Percentiles rank a stretch among this genome's conserved stretches.
Conservation (phyloP, 805 yeast genomes). For the Lachancea quebecensis region DNA sequence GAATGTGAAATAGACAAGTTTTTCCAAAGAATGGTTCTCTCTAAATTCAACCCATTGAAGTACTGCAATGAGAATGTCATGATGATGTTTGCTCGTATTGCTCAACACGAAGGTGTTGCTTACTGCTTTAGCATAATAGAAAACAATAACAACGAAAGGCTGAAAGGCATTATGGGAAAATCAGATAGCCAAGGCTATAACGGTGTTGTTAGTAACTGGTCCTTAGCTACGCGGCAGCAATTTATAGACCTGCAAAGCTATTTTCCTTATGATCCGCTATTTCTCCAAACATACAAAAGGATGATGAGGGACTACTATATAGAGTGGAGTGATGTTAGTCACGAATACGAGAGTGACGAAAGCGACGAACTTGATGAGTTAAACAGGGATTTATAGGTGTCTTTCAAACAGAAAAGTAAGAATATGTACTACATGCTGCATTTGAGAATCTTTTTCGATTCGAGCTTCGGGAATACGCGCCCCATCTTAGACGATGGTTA, state of each 20-base stretch:
- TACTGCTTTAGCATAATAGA: slow-evolving; percentile 92
- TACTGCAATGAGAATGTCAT: slow-evolving; percentile 93
- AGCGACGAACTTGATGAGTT: slow-evolving; percentile 41
- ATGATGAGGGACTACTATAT: slow-evolving; percentile 53
- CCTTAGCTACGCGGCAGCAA: slow-evolving; percentile 63
- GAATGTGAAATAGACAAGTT: slow-evolving; percentile 76
- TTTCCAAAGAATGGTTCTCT: slow-evolving; percentile 75
- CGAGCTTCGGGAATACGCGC: too few species aligned
- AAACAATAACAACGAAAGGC: slow-evolving; percentile 57
- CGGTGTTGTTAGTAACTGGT: slow-evolving; percentile 26
- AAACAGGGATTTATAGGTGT: slow-evolving; percentile 4
- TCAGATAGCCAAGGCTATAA: slow-evolving; percentile 12
- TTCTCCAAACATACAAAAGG: slow-evolving; percentile 53
- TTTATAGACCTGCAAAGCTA: slow-evolving; percentile 88
- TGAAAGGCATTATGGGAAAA: slow-evolving; percentile 37
- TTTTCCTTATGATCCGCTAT: slow-evolving; percentile 92
- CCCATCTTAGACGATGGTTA: too few species aligned
- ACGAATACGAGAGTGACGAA: slow-evolving; percentile 41
- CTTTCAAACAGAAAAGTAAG: not conserved
- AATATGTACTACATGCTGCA: not conserved
- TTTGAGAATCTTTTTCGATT: not conserved
- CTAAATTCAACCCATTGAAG: slow-evolving; percentile 88
- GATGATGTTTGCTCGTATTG: slow-evolving; percentile 83
- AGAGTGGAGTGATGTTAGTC: slow-evolving; percentile 79
- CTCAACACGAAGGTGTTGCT: slow-evolving; percentile 83